Evolutionary conservation across 805 yeast species (phyloP).

Genomic region (Candida awuae): DNA sequence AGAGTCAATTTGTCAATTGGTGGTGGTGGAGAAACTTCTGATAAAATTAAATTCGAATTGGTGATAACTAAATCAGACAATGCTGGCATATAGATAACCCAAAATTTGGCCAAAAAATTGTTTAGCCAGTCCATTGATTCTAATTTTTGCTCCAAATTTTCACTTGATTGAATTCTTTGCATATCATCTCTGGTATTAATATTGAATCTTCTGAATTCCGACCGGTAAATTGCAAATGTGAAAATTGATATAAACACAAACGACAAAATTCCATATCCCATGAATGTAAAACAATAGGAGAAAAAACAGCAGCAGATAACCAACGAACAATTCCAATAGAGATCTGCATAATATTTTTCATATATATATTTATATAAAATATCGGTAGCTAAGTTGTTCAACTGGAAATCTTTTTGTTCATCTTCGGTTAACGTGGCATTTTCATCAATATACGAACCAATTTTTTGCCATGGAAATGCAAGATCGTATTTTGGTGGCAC

Average conservation of each 20-base stretch:
- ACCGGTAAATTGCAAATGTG: conserved; percentile 58
- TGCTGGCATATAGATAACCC: conserved; percentile 87
- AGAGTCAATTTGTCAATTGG: conserved; percentile 69
- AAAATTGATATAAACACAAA: conserved; percentile 50
- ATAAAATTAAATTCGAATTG: conserved; percentile 58
- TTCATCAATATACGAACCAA: conserved; percentile 28
- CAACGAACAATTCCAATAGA: conserved; percentile 60
- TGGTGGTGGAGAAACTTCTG: conserved; percentile 72
- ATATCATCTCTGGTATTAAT: conserved; percentile 71
- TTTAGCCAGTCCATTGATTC: conserved; percentile 83
- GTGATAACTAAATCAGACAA: conserved; percentile 66
- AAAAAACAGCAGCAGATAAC: conserved; percentile 65
- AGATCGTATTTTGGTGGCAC: conserved; percentile 9
- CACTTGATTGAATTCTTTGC: conserved; percentile 54
- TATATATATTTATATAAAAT: conserved; percentile 49
- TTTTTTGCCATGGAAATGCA: conserved; percentile 29
- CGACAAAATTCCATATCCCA: conserved; percentile 59
- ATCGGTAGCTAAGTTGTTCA: conserved; percentile 18
- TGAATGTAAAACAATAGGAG: conserved; percentile 58
- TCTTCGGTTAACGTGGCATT: conserved; percentile 17
- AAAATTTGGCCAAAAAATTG: conserved; percentile 66
- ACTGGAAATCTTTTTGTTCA: conserved; percentile 13
- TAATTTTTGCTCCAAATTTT: conserved; percentile 49
- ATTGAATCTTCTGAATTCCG: conserved; percentile 69
- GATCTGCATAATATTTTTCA: conserved; percentile 65